Evolutionary conservation across 108 stramenopile genomes (phyloP).

Genomic region (Cyclotella cryptica): DNA sequence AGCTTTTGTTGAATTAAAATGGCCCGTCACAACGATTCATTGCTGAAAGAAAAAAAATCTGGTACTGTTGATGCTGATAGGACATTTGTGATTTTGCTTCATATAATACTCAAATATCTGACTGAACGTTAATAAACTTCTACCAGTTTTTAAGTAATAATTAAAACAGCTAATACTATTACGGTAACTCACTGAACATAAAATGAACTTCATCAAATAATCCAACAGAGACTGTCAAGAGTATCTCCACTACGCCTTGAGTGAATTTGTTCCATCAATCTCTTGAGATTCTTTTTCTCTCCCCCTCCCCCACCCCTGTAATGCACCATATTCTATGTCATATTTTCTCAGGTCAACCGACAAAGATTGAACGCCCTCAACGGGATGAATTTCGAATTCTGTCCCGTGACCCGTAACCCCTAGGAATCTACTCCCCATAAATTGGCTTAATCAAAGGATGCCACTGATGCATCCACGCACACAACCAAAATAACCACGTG

Average conservation of each 20-base stretch:
- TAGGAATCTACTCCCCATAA: constrained; percentile 73
- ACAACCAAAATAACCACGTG: constrained; percentile 92
- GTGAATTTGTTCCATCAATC: neutral
- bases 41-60: neutral
- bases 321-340: no score
- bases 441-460: constrained; percentile 91
- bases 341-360: no score
- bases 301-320: neutral
- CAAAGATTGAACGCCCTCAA: no score
- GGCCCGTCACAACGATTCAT: neutral
- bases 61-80: no score
- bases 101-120: no score
- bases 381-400: no score
- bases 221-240: neutral
- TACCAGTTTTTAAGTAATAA: neutral
- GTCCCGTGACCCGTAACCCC: neutral
- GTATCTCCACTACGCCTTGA: neutral
- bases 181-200: constrained; percentile 1
- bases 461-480: constrained; percentile 95
- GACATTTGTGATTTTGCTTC: no score
- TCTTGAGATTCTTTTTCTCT: neutral
- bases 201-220: neutral
- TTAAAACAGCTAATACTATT: neutral
- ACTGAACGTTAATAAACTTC: neutral
- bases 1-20: neutral